A percentile compares a stretch with the other conserved stretches of the same genome.
Conservation (phyloP, 257 asterid genomes). For the Salvia miltiorrhiza region DNA sequence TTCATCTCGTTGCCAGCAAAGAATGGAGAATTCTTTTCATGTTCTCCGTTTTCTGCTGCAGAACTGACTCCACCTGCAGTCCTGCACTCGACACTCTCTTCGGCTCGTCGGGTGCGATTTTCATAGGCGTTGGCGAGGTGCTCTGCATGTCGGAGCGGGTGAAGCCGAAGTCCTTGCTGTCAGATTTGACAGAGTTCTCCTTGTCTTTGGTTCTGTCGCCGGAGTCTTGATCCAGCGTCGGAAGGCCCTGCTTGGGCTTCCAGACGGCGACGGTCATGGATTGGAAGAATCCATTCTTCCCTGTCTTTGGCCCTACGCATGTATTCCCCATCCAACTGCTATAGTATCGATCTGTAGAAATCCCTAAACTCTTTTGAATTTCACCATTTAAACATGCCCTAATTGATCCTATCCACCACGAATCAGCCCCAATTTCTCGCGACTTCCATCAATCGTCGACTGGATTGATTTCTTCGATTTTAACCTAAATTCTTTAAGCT, state of each 20-base stretch:
- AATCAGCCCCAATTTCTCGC: background rate
- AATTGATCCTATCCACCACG: slow-evolving; percentile 17
- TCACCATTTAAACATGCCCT: slow-evolving; percentile 24
- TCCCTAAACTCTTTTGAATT: slow-evolving; percentile 29
- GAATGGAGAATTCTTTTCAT: too few relatives aligned
- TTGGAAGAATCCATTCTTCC: slow-evolving; percentile 70
- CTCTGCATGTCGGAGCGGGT: slow-evolving; percentile 36
- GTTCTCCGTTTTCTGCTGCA: too few relatives aligned
- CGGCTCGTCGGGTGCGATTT: slow-evolving; percentile 29
- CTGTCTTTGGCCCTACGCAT: slow-evolving; percentile 66
- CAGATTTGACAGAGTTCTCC: slow-evolving; percentile 30
- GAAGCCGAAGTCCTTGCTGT: too few relatives aligned
- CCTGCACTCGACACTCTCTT: too few relatives aligned
- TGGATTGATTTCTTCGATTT: too few relatives aligned
- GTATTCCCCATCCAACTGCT: slow-evolving; percentile 63
- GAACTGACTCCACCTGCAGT: too few relatives aligned
- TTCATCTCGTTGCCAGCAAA: too few relatives aligned
- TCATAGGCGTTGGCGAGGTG: slow-evolving; percentile 44
- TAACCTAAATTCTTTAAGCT: too few relatives aligned
- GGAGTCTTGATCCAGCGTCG: slow-evolving; percentile 37
- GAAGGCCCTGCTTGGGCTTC: slow-evolving; percentile 42
- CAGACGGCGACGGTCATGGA: slow-evolving; percentile 53
- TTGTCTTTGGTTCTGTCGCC: slow-evolving; percentile 8
- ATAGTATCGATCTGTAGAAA: slow-evolving; percentile 9
- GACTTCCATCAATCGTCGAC: background rate